These are phyloP conservation scores for Rhodotorula sp. DNA, from an alignment of 1,284 basidiomycete species.

Conservation along the genomic window DNA sequence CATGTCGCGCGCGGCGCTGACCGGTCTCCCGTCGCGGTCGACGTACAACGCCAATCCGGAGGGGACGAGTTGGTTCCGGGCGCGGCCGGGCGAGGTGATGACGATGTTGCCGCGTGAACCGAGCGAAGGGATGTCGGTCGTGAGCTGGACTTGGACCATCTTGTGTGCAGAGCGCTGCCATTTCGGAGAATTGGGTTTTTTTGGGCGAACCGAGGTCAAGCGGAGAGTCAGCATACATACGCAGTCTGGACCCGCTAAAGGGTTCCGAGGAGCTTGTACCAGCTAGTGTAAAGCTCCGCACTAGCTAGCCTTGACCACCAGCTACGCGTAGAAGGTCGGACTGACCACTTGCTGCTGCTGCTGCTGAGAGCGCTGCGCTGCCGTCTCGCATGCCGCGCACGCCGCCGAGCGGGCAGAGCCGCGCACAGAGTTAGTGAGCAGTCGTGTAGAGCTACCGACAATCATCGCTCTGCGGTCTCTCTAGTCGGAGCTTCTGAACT, in stretches of 20 bases:
- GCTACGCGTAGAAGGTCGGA: not conserved
- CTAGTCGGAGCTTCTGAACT: too few species aligned
- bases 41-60: constrained; percentile 23
- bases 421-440: not conserved
- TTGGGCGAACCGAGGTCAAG: not conserved
- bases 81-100: constrained; percentile 25
- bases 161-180: constrained; percentile 33
- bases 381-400: constrained; percentile 2
- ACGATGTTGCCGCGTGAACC: constrained; percentile 19
- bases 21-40: constrained; percentile 19
- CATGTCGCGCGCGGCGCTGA: constrained; percentile 23
- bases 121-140: constrained; percentile 24
- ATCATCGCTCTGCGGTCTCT: not conserved
- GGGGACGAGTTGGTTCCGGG: constrained; percentile 30
- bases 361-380: not conserved
- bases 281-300: too few species aligned
- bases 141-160: constrained; percentile 35
- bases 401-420: not conserved
- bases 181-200: too few species aligned
- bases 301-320: not conserved
- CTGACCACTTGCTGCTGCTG: not conserved
- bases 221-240: not conserved
- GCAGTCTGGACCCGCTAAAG: too few species aligned
- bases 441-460: constrained; percentile 1
- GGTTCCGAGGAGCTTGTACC: too few species aligned